Evolutionary conservation across 2,329 filamentous ascomycete species (phyloP).

Genomic region (Hypoxylon sp.): DNA sequence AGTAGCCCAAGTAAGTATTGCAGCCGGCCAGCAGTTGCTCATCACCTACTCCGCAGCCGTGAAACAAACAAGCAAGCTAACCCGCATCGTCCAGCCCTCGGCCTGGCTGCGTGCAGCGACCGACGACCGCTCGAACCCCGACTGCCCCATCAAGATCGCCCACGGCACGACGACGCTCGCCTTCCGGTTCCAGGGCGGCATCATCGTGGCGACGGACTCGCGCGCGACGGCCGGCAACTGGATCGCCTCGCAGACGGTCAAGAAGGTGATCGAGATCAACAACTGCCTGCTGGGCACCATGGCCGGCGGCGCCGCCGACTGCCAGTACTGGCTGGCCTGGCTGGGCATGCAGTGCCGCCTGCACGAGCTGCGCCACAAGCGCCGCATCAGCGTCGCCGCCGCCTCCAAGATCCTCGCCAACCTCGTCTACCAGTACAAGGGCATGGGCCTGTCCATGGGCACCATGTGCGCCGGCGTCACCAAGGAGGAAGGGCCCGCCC

Average conservation of each 20-base stretch:
- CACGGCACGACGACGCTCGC: conserved; percentile 98
- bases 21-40: not conserved
- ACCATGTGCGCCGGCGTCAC: conserved; percentile 99
- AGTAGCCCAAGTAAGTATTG: conserved; percentile 80
- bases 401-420: conserved; percentile 99
- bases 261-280: conserved; percentile 99
- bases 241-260: conserved; percentile 99
- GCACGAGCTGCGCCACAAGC: conserved; percentile 99
- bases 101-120: conserved; percentile 97
- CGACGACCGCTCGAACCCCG: conserved; percentile 95
- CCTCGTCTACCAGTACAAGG: conserved; percentile 98
- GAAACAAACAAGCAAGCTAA: conserved; percentile 21
- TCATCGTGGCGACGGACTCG: conserved; percentile 98
- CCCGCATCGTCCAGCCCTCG: conserved; percentile 71
- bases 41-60: not conserved
- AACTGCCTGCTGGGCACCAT: conserved; percentile 93
- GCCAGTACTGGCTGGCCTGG: conserved; percentile 99
- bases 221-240: conserved; percentile 97
- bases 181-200: conserved; percentile 97
- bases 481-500: conserved; percentile 91
- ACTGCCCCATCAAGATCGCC: conserved; percentile 98
- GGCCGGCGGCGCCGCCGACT: conserved; percentile 98
- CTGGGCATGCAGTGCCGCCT: conserved; percentile 99
- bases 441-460: conserved; percentile 98
- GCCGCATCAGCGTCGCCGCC: conserved; percentile 95